These are phyloP conservation scores for Penicillium aurantiogriseum DNA, from an alignment of 2,329 filamentous ascomycete genomes.

Conservation along the genomic window DNA sequence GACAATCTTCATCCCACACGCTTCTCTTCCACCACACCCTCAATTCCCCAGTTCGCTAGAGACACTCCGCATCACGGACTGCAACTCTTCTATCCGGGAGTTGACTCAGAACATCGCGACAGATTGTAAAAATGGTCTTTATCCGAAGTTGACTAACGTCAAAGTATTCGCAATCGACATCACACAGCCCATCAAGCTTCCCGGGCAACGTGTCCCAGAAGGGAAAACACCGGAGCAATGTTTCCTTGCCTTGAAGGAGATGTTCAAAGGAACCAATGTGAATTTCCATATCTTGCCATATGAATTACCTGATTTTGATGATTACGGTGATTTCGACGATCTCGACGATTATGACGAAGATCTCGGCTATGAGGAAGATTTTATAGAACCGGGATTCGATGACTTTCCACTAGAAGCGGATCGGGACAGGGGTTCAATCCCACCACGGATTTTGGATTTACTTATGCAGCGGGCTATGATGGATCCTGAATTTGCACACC, in stretches of 20 bases:
- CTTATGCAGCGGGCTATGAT: constrained; percentile 9
- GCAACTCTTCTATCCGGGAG: constrained; percentile 22
- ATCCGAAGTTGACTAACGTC: constrained; percentile 18
- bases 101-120: constrained; percentile 19
- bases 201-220: constrained; percentile 15
- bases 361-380: neutral
- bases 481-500: constrained; percentile 12
- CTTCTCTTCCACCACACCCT: constrained; percentile 22
- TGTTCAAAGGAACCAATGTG: constrained; percentile 22
- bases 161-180: constrained; percentile 20
- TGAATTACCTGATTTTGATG: neutral
- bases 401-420: neutral
- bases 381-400: neutral
- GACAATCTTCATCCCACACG: constrained; percentile 17
- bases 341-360: neutral
- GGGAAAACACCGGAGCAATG: constrained; percentile 19
- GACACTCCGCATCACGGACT: constrained; percentile 20
- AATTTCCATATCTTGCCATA: constrained; percentile 18
- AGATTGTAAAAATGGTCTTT: constrained; percentile 19
- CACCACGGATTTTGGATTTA: neutral
- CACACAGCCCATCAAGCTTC: constrained; percentile 12
- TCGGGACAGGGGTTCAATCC: neutral
- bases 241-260: constrained; percentile 10
- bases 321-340: neutral
- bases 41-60: constrained; percentile 19